A percentile compares a stretch with the other conserved stretches of the same genome.
These are phyloP conservation scores for Herpetomonas samuelpessoai DNA, from an alignment of 208 protist species.

Conservation along the genomic window DNA sequence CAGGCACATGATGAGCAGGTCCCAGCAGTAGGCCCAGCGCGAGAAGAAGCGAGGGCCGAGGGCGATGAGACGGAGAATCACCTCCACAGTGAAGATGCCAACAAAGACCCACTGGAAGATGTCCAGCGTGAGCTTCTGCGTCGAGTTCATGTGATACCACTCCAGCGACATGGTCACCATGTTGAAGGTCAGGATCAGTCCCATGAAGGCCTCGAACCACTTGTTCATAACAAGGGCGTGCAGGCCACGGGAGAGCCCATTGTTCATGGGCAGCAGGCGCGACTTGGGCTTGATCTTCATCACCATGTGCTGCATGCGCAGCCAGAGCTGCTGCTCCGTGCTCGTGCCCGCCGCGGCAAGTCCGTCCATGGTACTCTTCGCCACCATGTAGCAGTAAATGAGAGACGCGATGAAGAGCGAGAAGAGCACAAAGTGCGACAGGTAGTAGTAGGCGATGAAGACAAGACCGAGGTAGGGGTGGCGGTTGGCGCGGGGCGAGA, in stretches of 20 bases:
- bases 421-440: conserved; percentile 88
- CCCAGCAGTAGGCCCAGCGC: conserved; percentile 80
- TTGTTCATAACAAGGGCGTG: conserved; percentile 48
- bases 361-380: conserved; percentile 62
- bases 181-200: conserved; percentile 68
- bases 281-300: conserved; percentile 50
- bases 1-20: conserved; percentile 70
- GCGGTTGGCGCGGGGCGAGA: conserved; percentile 43
- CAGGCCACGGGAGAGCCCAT: conserved; percentile 44
- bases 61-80: conserved; percentile 67
- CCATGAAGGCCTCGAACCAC: conserved; percentile 72
- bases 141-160: conserved; percentile 68
- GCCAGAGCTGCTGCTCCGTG: conserved; percentile 75
- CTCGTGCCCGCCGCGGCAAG: conserved; percentile 41
- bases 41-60: conserved; percentile 80
- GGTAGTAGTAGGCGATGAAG: conserved; percentile 90
- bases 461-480: conserved; percentile 79
- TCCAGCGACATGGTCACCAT: conserved; percentile 85
- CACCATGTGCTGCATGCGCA: conserved; percentile 77
- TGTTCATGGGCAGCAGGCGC: conserved; percentile 58
- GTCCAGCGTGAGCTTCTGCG: conserved; percentile 45
- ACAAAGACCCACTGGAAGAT: conserved; percentile 85
- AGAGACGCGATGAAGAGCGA: conserved; percentile 87
- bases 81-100: conserved; percentile 84
- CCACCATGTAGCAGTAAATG: conserved; percentile 87